Evolutionary conservation across 2,329 filamentous ascomycete genomes (phyloP).

Genomic region (Xylaria digitata): DNA sequence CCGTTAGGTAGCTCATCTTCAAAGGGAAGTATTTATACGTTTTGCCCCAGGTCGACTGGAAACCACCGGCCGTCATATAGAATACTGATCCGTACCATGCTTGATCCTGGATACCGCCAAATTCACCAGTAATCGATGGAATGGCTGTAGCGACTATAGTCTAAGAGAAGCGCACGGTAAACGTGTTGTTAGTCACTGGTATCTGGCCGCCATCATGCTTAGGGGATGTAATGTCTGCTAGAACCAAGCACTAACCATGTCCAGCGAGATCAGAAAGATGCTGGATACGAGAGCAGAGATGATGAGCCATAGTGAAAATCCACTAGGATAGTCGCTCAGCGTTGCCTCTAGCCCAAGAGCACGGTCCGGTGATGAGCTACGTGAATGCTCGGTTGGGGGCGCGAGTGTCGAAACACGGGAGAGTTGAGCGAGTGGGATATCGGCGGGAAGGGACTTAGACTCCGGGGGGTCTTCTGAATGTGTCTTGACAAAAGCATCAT

Average conservation of each 20-base stretch:
- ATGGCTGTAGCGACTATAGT: conserved; percentile 68
- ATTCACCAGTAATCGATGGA: conserved; percentile 65
- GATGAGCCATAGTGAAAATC: conserved; percentile 56
- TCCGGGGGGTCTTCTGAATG: no score
- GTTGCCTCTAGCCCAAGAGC: not conserved
- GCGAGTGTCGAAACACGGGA: no score
- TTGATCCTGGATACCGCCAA: conserved; percentile 63
- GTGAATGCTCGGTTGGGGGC: no score
- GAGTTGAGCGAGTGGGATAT: no score
- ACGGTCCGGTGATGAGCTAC: no score
- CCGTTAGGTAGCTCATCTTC: conserved; percentile 37
- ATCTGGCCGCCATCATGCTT: not conserved
- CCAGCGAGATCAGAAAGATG: conserved; percentile 63
- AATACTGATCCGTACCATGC: conserved; percentile 70
- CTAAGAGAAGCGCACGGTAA: conserved; percentile 43
- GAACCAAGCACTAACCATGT: conserved; percentile 53
- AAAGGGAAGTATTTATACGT: conserved; percentile 57
- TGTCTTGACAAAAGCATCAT: no score
- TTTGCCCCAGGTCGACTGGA: conserved; percentile 61
- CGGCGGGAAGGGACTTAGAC: no score
- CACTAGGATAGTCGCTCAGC: conserved; percentile 53
- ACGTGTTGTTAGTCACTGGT: not conserved
- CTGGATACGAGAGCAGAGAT: conserved; percentile 59
- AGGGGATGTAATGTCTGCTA: no score
- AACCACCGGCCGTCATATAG: conserved; percentile 60